Percentiles rank a stretch among this genome's conserved stretches.
Conservation (phyloP, 352 stramenopile species). For the Peronospora destructor region DNA sequence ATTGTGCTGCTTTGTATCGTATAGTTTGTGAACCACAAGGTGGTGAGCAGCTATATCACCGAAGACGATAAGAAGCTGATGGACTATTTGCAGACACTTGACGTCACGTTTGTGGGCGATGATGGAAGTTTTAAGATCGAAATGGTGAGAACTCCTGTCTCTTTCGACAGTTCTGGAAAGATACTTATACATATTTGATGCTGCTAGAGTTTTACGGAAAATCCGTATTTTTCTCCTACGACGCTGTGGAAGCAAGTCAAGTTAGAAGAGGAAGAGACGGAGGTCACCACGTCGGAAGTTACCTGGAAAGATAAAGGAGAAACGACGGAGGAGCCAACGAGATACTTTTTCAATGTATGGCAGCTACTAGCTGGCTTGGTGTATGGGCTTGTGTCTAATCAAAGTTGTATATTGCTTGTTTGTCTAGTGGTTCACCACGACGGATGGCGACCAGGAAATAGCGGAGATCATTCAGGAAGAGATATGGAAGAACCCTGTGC, state of each 20-base stretch:
- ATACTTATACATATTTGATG: conserved; percentile 7
- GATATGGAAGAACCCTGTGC: conserved; percentile 64
- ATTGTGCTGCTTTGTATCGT: conserved; percentile 3
- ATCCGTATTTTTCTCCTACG: conserved; percentile 48
- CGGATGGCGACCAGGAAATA: conserved; percentile 48
- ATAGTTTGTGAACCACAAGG: conserved; percentile 64
- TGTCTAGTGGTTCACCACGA: conserved; percentile 48
- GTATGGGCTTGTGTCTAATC: conserved; percentile 1
- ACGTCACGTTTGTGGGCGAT: conserved; percentile 60
- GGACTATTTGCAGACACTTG: conserved; percentile 43
- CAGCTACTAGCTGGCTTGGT: not conserved
- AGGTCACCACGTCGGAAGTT: conserved; percentile 46
- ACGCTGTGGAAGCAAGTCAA: conserved; percentile 66
- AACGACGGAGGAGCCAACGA: conserved; percentile 41
- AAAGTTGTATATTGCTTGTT: not conserved
- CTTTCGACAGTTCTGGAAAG: not conserved
- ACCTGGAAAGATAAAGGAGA: conserved; percentile 57
- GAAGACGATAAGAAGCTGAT: conserved; percentile 51
- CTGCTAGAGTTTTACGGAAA: conserved; percentile 55
- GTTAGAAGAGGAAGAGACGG: conserved; percentile 55
- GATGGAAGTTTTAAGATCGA: conserved; percentile 69
- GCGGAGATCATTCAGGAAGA: conserved; percentile 80
- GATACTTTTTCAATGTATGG: conserved; percentile 51
- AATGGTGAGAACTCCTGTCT: conserved; percentile 28
- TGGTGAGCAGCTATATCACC: conserved; percentile 39